Evolutionary conservation across 1,284 basidiomycete species (phyloP), one percentile per base, ranked within the genome.

Genomic region (Peniophora sp.): DNA sequence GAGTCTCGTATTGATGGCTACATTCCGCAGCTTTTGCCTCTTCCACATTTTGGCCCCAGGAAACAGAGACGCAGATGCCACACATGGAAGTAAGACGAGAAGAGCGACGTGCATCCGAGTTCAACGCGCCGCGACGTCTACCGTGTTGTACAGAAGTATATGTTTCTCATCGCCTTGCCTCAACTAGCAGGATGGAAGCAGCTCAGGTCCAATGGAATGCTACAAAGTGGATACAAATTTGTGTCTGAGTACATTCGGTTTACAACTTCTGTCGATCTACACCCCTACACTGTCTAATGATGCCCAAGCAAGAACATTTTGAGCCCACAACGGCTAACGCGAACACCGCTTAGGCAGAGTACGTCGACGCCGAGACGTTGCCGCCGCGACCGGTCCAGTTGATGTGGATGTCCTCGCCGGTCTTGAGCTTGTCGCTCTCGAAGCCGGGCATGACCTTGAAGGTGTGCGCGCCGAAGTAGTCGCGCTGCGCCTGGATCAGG

Each of bases 311-410:
- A 32, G 12, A 32, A 12, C 6, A 12, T 32, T 32, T 32, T 32
- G 27, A 32, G 27, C 27, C 27, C 38, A n/a, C 44, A 9, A 45
- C 23, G 17, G 12, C 41, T 10, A 44, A 20, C 14, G 12, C 10
- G 10, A 44, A 14, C 9, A 20, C 14, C 20, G 48, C 56, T 82
- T 83, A 98, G 62, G 92, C 92, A 67, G 80, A 81, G 81, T 99
- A 99, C 54, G 88, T 87, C 55, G 85, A 89, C 43, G 95, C 90
- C 52, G 95, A 93, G 58, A 98, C 91, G 60, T 86, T 91, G 56
- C 94, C 94, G 55, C 94, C 94, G 62, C 92, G 89, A 53, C 92
- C 92, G 58, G 92, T 94, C 91, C 91, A 92, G 77, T 92, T 89
- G 70, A 90, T 78, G 69, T 90, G 94, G 67, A 97, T 92, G 67